Evolutionary conservation across 2,329 filamentous ascomycete species (phyloP).

Genomic region (Seiridium unicorne): DNA sequence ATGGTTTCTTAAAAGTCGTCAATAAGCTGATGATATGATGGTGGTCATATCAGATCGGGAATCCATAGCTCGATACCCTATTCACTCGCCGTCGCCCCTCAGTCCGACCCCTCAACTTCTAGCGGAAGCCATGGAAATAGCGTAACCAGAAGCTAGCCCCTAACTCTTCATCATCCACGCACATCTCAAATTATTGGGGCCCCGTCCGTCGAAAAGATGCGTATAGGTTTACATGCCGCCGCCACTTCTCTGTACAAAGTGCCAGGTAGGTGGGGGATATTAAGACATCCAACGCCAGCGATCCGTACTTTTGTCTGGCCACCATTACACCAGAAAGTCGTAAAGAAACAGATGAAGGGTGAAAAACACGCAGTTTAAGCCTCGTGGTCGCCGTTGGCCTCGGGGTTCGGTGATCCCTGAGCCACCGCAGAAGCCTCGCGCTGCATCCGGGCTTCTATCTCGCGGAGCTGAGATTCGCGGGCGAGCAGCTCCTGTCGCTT

Average conservation of each 20-base stretch:
- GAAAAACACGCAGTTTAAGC: constrained; percentile 31
- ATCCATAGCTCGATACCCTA: constrained; percentile 1
- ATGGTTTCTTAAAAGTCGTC: constrained; percentile 14
- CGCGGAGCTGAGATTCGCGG: constrained; percentile 95
- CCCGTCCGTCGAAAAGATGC: not conserved
- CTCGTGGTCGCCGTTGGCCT: constrained; percentile 56
- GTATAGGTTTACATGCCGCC: constrained; percentile 12
- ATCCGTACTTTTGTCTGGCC: constrained; percentile 22
- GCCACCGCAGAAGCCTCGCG: constrained; percentile 67
- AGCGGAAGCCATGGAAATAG: not conserved
- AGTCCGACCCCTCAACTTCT: not conserved
- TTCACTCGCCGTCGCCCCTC: not conserved
- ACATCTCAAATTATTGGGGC: constrained; percentile 5
- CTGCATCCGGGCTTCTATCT: constrained; percentile 97
- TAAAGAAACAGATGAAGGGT: constrained; percentile 21
- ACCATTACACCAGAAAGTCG: constrained; percentile 21
- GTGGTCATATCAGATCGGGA: constrained; percentile 4
- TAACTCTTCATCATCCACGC: not conserved
- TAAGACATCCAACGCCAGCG: constrained; percentile 28
- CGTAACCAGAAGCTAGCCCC: not conserved
- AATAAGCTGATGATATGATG: constrained; percentile 13
- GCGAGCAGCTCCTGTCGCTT: constrained; percentile 98
- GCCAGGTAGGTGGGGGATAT: constrained; percentile 22
- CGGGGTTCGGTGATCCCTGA: constrained; percentile 35
- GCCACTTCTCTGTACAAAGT: not conserved